Percentiles rank a stretch among this genome's conserved stretches.
Conservation (phyloP, 257 asterid species). For the Ligustrum vulgare region DNA sequence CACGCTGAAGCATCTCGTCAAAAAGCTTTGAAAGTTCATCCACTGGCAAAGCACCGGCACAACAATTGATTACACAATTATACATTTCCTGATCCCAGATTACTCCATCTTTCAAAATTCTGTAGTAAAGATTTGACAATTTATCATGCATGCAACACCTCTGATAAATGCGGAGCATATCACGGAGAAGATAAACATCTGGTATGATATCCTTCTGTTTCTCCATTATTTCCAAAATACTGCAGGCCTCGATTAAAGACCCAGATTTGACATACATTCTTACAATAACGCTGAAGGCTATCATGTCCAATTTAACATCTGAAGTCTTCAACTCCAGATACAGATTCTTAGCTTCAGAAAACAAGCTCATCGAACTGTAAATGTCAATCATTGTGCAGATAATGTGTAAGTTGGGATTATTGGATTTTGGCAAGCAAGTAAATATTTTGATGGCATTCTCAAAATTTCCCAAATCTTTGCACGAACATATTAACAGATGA, state of each 20-base stretch:
- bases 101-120: slow-evolving; percentile 53
- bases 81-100: slow-evolving; percentile 92
- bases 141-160: slow-evolving; percentile 57
- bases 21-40: slow-evolving; percentile 86
- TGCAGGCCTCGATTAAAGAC: slow-evolving; percentile 60
- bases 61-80: slow-evolving; percentile 84
- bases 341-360: slow-evolving; percentile 65
- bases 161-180: slow-evolving; percentile 79
- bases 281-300: slow-evolving; percentile 65
- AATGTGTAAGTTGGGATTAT: slow-evolving; percentile 69
- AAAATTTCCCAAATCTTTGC: slow-evolving; percentile 70
- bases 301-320: slow-evolving; percentile 60
- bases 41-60: slow-evolving; percentile 79
- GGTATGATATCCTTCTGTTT: slow-evolving; percentile 63
- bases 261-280: slow-evolving; percentile 80
- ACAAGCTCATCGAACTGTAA: slow-evolving; percentile 54
- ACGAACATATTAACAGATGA: slow-evolving; percentile 79
- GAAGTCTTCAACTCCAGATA: slow-evolving; percentile 53
- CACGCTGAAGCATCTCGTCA: slow-evolving; percentile 76
- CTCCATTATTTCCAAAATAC: slow-evolving; percentile 59
- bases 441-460: slow-evolving; percentile 66
- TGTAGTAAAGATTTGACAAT: slow-evolving; percentile 61
- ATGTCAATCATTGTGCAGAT: slow-evolving; percentile 82
- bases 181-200: slow-evolving; percentile 85
- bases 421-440: slow-evolving; percentile 56